Base-by-base conservation (phyloP, 2,329 filamentous ascomycete genomes). In the Chaetomiaceae sp. region DNA sequence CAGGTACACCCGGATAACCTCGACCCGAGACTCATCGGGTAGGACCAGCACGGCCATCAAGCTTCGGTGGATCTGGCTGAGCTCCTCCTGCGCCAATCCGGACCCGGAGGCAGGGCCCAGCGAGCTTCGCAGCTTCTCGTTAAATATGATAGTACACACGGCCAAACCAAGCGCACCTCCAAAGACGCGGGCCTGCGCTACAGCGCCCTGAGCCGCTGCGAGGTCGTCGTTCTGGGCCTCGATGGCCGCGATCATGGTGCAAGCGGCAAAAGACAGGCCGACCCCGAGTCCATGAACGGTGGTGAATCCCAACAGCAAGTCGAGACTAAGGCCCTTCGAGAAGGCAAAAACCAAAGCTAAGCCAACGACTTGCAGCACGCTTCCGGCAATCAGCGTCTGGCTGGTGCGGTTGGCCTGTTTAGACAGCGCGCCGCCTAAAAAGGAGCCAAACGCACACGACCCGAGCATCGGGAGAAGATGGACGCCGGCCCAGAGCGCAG, bases 131-230 rank as follows among this genome's bases (percentile, higher is more conserved):
- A 80, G 66, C 48, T 71, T 69, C 29, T 65, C 60, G 61, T 81
- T 80, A 65, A 82, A 78, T 10, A 85, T 71, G 13, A 82, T 75
- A n/a, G 78, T 82, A 58, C 81, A 81, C 21, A 77, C 65, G 0
- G 80, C 76, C 38, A 85, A 71, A 1, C 81, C 82, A 25, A 84
- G 71, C 33, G 78, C 78, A 2, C 82, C 81, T 1, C 82, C 82
- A 2, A 85, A 67, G 0, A 84, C 77, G 13, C 82, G 75, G 1
- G 78, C 75, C 64, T 85, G 81, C 1, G 81, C 78, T 9, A 84
- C 72, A 4, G 80, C 75, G 0, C 81, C 82, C 58, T 84, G 80
- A 0, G 79, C 80, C 2, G 80, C 77, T 0, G 81, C 81, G 45
- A 80, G 69, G 49, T 81, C 75, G 52, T 70, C 70, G 7, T 68